Evolutionary conservation across 495 filamentous ascomycete species (phyloP).

Genomic region (Penicillium coprophilum): DNA sequence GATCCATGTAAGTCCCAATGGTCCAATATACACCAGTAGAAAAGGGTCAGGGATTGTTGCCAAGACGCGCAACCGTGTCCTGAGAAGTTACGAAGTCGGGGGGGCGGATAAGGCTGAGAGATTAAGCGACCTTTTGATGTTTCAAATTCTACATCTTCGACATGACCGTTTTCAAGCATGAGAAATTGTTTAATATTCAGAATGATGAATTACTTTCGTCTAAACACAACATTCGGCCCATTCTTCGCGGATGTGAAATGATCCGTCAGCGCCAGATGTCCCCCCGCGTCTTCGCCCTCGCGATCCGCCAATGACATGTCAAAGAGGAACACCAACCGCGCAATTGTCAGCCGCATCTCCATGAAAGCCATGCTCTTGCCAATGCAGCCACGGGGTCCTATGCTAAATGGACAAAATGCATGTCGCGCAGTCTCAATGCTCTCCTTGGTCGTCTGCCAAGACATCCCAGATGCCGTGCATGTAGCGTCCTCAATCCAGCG

Average conservation of each 20-base stretch:
- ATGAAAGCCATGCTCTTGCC: constrained; percentile 58
- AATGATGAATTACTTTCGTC: constrained; percentile 6
- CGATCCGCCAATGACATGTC: constrained; percentile 45
- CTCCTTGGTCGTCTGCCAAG: constrained; percentile 38
- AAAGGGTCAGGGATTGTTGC: constrained; percentile 7
- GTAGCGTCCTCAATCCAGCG: constrained; percentile 53
- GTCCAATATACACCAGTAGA: neutral
- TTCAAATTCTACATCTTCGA: neutral
- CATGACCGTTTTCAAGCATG: neutral
- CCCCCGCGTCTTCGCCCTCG: constrained; percentile 39
- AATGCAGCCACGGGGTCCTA: constrained; percentile 57
- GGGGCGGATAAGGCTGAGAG: constrained; percentile 8
- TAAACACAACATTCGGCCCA: constrained; percentile 45
- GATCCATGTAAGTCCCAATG: constrained; percentile 1
- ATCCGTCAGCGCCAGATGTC: constrained; percentile 47
- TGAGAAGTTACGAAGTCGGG: constrained; percentile 1
- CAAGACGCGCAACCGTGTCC: constrained; percentile 38
- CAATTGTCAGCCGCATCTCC: constrained; percentile 54
- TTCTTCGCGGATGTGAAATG: constrained; percentile 49
- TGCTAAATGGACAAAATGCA: constrained; percentile 58
- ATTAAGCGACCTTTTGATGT: constrained; percentile 11
- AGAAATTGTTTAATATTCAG: neutral
- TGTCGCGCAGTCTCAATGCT: constrained; percentile 40
- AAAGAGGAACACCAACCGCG: constrained; percentile 49
- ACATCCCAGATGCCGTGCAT: constrained; percentile 20